Base-by-base conservation (phyloP, 1,284 basidiomycete species). In the Ustilago trichophora region DNA sequence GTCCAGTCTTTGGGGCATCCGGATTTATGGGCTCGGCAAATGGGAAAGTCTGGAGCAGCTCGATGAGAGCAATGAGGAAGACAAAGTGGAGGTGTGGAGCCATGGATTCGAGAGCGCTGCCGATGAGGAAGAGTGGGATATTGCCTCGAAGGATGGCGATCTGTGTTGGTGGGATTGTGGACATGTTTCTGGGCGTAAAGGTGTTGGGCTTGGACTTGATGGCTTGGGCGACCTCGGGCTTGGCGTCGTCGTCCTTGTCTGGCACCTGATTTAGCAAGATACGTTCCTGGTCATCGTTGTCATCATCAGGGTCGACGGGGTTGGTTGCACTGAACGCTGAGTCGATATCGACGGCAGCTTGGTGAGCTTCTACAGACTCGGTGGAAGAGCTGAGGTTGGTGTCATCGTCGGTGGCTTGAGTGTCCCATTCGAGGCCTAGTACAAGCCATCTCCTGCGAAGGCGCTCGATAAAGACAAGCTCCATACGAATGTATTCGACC, bases 391-490 rank as follows among this genome's bases (percentile, higher is more conserved):
- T 31, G 13, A 44, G 19, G 12, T 24, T 9, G 15, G 24, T 25
- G 13, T 42, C 31, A 4, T 38, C 24, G 33, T 41, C 15, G 4
- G 18, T 1, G 12, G 16, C 34, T 15, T 60, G 43, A n/a, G 42
- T 38, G 10, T 66, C 63, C 59, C 74, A 70, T 27, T 73, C 58
- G 33, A 91, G 87, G 3, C 90, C 91, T 11, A 92, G 85, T 6
- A 91, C 85, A 40, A 86, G 87, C 92, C 92, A 94, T 36, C 93
- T 85, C 58, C 91, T 84, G 34, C 92, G 84, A 46, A 96, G 83
- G 10, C 88, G 88, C 83, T 96, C 93, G 15, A 93, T 85, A 82
- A 93, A 96, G 4, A 90, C 89, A 8, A 95, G 83, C 82, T 97
- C 93, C 87, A 96, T 92, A 75, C 89, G 89, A 66, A 93, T 88